These are phyloP conservation scores for Microdochium trichocladiopsis DNA, from an alignment of 2,329 filamentous ascomycete genomes.

Conservation along the genomic window DNA sequence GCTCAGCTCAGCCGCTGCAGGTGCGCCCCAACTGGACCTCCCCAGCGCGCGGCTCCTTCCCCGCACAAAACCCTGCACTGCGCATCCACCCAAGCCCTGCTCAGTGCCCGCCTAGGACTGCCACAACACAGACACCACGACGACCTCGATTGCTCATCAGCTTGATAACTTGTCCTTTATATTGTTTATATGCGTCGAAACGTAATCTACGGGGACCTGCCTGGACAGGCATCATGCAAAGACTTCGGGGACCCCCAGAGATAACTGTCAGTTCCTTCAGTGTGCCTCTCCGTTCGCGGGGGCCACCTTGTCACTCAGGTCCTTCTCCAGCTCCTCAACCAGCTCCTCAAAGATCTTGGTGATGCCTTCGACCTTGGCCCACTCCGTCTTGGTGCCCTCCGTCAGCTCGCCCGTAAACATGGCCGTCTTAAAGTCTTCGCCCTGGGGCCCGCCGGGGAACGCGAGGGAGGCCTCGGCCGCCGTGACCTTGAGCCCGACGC, in stretches of 20 bases:
- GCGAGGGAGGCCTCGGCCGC: conserved; percentile 20
- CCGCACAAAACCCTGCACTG: neutral
- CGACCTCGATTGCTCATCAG: too few relatives aligned
- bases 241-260: too few relatives aligned
- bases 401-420: neutral
- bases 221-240: too few relatives aligned
- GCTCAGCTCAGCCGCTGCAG: too few relatives aligned
- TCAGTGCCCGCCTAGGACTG: neutral
- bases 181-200: neutral
- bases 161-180: neutral
- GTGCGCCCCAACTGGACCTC: too few relatives aligned
- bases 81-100: too few relatives aligned
- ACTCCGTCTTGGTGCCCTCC: neutral
- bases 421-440: neutral
- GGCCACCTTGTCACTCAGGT: neutral
- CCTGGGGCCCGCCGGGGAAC: conserved; percentile 11
- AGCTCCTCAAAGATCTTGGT: neutral
- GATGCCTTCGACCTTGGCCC: neutral
- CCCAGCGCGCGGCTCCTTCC: neutral
- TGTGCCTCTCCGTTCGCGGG: too few relatives aligned
- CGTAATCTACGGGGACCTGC: too few relatives aligned
- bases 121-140: neutral
- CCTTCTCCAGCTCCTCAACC: neutral
- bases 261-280: too few relatives aligned
- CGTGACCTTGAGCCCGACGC: conserved; percentile 21